These are phyloP conservation scores for Botryosphaeria agaves DNA, from an alignment of 2,329 filamentous ascomycete species.

Conservation along the genomic window DNA sequence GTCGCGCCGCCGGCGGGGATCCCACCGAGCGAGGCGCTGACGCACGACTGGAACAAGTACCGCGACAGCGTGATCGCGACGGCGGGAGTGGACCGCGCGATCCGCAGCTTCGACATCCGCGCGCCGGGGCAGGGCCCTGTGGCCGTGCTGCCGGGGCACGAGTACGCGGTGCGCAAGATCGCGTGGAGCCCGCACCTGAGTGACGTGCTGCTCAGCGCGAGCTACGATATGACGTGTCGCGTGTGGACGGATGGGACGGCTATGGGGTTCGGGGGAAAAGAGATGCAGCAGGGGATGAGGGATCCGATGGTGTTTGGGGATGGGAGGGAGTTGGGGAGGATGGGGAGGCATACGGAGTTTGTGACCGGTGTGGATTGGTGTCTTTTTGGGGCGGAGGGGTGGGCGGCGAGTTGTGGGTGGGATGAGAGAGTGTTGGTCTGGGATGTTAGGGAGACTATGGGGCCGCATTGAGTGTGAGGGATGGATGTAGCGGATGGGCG, in stretches of 20 bases:
- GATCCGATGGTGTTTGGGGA: conserved; percentile 25
- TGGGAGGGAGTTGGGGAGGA: conserved; percentile 62
- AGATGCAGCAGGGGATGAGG: conserved; percentile 14
- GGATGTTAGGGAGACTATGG: conserved; percentile 61
- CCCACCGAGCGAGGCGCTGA: conserved; percentile 68
- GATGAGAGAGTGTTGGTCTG: conserved; percentile 82
- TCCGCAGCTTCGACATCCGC: conserved; percentile 83
- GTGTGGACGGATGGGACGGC: conserved; percentile 75
- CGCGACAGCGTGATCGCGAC: conserved; percentile 68
- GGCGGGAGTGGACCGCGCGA: conserved; percentile 70
- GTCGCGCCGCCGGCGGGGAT: conserved; percentile 21
- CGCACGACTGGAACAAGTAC: conserved; percentile 99
- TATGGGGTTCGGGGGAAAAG: conserved; percentile 22
- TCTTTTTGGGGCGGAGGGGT: conserved; percentile 84
- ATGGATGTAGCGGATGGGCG: background rate
- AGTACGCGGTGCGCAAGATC: conserved; percentile 74
- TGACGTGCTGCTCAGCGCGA: conserved; percentile 72
- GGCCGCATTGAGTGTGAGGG: too few species aligned
- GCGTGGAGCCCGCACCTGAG: conserved; percentile 90
- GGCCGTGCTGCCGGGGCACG: conserved; percentile 63
- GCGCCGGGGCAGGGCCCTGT: conserved; percentile 56
- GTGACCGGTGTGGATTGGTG: conserved; percentile 97
- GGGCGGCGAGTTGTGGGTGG: conserved; percentile 91
- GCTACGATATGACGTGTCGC: conserved; percentile 95
- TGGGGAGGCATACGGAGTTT: conserved; percentile 92